Conservation (phyloP, 129 eudicot genomes). For the Deinandra increscens region DNA sequence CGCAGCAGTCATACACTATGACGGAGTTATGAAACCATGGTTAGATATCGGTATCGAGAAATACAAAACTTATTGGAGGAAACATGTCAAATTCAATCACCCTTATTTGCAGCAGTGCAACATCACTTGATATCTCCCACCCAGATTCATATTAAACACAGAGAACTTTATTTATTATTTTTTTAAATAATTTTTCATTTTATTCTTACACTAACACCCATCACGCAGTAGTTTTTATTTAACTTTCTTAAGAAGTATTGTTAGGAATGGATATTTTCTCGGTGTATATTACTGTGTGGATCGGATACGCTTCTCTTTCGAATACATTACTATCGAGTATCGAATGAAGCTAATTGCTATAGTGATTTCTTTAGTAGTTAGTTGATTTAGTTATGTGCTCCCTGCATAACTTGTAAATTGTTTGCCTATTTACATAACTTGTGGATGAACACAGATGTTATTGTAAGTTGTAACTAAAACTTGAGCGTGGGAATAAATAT, state of each 20-base stretch:
- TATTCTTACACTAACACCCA: constrained; percentile 25
- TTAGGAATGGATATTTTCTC: constrained; percentile 20
- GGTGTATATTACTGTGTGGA: constrained; percentile 29
- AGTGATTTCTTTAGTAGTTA: neutral
- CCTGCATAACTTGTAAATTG: neutral
- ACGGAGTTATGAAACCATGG: constrained; percentile 98
- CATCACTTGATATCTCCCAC: constrained; percentile 36
- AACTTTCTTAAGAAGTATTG: neutral
- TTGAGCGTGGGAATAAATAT: too few relatives aligned
- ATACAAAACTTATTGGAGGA: constrained; percentile 76
- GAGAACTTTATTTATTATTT: neutral
- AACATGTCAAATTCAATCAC: constrained; percentile 61
- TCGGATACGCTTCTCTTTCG: neutral
- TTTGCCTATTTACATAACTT: too few relatives aligned
- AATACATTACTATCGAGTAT: neutral
- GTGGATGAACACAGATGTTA: too few relatives aligned
- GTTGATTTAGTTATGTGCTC: neutral
- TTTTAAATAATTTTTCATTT: constrained; percentile 32
- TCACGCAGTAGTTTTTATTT: constrained; percentile 6
- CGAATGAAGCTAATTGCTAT: constrained; percentile 7
- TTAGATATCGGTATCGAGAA: constrained; percentile 70
- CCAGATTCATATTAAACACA: constrained; percentile 9
- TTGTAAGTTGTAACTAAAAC: too few relatives aligned
- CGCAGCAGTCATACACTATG: constrained; percentile 83
- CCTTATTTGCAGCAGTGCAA: constrained; percentile 92